A percentile compares a stretch with the other conserved stretches of the same genome.
Conservation (phyloP, 1,284 basidiomycete species). For the Ceratobasidium sp. region DNA sequence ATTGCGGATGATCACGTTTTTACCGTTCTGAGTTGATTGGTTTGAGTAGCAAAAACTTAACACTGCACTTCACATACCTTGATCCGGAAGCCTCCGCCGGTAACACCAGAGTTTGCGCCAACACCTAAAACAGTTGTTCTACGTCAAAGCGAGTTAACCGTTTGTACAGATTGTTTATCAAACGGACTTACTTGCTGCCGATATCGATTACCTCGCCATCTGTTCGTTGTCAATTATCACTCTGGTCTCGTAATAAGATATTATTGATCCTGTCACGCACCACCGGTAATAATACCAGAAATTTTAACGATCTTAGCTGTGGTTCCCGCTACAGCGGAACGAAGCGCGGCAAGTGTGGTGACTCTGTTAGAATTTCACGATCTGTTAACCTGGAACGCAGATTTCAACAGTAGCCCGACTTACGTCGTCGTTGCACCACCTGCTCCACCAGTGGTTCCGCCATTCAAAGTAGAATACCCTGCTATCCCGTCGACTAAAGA, state of each 20-base stretch:
- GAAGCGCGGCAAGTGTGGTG: constrained; percentile 47
- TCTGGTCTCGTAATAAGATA: no score
- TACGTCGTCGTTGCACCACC: constrained; percentile 43
- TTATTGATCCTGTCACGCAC: not conserved
- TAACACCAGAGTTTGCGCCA: constrained; percentile 39
- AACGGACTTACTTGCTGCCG: constrained; percentile 41
- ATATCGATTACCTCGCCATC: constrained; percentile 45
- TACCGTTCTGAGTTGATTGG: constrained; percentile 14
- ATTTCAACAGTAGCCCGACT: not conserved
- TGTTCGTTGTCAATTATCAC: not conserved
- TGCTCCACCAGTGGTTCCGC: constrained; percentile 45
- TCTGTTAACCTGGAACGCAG: not conserved
- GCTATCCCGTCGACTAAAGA: constrained; percentile 35
- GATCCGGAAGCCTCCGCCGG: constrained; percentile 46
- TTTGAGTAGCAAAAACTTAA: no score
- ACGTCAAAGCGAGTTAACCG: not conserved
- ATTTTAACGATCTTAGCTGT: constrained; percentile 48
- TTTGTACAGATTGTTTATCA: not conserved
- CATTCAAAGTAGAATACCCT: constrained; percentile 43
- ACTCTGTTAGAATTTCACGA: constrained; percentile 26
- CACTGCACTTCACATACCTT: constrained; percentile 10
- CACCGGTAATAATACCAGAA: constrained; percentile 45
- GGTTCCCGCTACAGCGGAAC: constrained; percentile 45
- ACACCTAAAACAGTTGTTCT: constrained; percentile 30
- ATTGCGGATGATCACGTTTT: constrained; percentile 50